A percentile compares a stretch with the other conserved stretches of the same genome.
Evolutionary conservation across 1,284 basidiomycete genomes (phyloP).

Genomic region (Cutaneotrichosporon sp.): DNA sequence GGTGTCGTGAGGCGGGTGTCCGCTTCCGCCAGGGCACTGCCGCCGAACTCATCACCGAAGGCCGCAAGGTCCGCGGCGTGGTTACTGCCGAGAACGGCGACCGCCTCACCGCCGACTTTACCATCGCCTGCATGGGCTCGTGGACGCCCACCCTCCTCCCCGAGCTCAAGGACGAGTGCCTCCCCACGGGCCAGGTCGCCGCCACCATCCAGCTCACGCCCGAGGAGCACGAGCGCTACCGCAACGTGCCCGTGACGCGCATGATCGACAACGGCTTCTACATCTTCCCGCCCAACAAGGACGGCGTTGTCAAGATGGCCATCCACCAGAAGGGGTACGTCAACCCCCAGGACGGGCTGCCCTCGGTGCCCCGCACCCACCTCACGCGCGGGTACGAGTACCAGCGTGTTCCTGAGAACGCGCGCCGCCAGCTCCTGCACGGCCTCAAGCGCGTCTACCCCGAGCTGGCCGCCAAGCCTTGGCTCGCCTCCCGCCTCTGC

Average conservation of each 20-base stretch:
- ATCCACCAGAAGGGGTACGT: conserved; percentile 45
- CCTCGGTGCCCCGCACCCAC: conserved; percentile 16
- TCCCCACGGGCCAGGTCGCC: conserved; percentile 62
- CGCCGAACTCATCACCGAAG: conserved; percentile 16
- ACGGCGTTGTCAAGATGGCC: conserved; percentile 47
- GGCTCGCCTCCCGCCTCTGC: conserved; percentile 28
- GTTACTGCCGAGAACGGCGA: conserved; percentile 57
- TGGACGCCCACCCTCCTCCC: conserved; percentile 37
- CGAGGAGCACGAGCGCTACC: conserved; percentile 65
- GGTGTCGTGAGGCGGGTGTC: conserved; percentile 21
- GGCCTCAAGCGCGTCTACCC: conserved; percentile 25
- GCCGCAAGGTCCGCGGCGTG: conserved; percentile 60
- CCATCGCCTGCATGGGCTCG: conserved; percentile 42
- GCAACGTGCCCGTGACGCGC: conserved; percentile 66
- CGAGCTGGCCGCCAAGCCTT: conserved; percentile 25
- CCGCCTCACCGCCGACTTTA: conserved; percentile 38
- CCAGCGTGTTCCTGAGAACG: conserved; percentile 13
- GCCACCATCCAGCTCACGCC: conserved; percentile 67
- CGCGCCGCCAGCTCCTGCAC: conserved; percentile 13
- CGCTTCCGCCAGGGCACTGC: conserved; percentile 17
- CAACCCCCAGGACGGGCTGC: conserved; percentile 26
- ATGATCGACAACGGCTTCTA: conserved; percentile 71
- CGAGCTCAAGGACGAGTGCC: conserved; percentile 19
- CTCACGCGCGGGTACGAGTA: conserved; percentile 10
- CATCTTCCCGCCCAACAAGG: conserved; percentile 60